phyloP scores from a whole-genome alignment of 345 rosid genomes.

The Turritis glabra region DNA sequence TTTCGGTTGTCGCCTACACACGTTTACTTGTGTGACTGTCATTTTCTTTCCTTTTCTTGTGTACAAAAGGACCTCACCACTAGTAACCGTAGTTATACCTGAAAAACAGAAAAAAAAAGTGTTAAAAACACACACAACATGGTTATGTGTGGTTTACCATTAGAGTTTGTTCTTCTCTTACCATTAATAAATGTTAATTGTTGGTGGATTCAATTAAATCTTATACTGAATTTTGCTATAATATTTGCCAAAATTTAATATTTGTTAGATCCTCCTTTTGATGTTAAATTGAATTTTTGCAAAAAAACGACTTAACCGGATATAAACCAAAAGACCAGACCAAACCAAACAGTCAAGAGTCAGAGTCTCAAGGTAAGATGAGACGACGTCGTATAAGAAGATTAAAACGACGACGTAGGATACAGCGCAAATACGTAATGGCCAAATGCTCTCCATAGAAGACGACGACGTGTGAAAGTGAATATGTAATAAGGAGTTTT shows the following conservation, averaged over 20 bases:
- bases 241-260: too few species aligned
- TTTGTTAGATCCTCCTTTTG: neutral
- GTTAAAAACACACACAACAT: neutral
- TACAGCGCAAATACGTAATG: constrained; percentile 15
- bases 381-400: neutral
- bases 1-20: neutral
- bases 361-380: neutral
- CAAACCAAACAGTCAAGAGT: neutral
- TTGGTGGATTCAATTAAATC: too few species aligned
- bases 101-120: neutral
- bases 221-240: too few species aligned
- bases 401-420: neutral
- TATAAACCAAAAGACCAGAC: neutral
- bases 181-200: too few species aligned
- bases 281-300: neutral
- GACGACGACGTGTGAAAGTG: constrained; percentile 29
- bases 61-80: constrained; percentile 27
- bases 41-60: neutral
- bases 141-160: neutral
- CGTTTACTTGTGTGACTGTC: constrained; percentile 19
- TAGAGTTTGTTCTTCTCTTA: too few species aligned
- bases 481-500: constrained; percentile 18
- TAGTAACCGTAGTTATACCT: neutral
- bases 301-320: neutral
- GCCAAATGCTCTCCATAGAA: neutral